These are phyloP conservation scores for Fraxinus ornus DNA, from an alignment of 305 asterid genomes.

Conservation along the genomic window DNA sequence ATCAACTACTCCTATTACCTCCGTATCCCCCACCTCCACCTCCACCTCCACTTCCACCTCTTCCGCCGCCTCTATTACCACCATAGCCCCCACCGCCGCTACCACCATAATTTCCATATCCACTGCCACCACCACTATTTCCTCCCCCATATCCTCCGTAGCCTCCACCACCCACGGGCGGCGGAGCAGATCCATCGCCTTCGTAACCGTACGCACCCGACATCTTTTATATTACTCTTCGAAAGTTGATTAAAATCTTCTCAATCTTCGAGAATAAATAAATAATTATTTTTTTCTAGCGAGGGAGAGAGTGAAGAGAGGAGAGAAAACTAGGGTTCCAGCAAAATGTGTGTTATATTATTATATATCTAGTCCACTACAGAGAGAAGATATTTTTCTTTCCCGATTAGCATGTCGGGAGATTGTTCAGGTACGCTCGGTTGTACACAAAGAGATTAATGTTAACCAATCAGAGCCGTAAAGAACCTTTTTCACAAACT, in stretches of 20 bases:
- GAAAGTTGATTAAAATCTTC: neutral
- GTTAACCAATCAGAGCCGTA: neutral
- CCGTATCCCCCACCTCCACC: conserved; percentile 42
- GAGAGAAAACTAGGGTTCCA: neutral
- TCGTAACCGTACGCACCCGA: conserved; percentile 77
- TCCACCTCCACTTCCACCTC: conserved; percentile 19
- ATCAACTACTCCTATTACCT: conserved; percentile 54
- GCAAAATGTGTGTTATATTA: neutral
- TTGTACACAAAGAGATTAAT: neutral
- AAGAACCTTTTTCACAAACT: neutral
- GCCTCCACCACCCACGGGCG: conserved; percentile 11
- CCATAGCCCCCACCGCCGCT: conserved; percentile 34
- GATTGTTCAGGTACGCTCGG: neutral
- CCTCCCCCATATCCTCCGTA: conserved; percentile 26
- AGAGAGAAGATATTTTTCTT: neutral
- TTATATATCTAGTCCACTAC: neutral
- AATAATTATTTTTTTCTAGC: neutral
- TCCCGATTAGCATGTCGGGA: neutral
- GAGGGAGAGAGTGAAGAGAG: neutral
- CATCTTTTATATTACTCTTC: conserved; percentile 30
- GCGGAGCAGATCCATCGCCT: conserved; percentile 36
- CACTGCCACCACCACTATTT: conserved; percentile 31
- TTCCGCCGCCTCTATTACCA: conserved; percentile 34
- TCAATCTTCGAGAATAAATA: neutral
- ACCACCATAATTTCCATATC: conserved; percentile 54